Evolutionary conservation across 2,329 filamentous ascomycete species (phyloP).

Genomic region (Trichoderma oligosporum): DNA sequence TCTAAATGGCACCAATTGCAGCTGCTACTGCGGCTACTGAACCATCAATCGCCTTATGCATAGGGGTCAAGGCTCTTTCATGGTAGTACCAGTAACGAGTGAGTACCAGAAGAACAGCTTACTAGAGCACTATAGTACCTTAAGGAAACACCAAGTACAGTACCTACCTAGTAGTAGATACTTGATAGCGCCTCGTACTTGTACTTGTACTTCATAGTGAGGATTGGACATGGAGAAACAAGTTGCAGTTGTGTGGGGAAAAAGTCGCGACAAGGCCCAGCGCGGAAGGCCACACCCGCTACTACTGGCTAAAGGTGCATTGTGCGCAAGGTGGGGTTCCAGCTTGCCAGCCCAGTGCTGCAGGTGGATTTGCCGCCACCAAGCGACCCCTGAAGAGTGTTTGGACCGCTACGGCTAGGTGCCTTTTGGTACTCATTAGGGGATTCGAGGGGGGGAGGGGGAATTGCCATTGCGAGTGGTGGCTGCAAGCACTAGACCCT

Average conservation of each 20-base stretch:
- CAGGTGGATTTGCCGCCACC: conserved; percentile 18
- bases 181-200: neutral
- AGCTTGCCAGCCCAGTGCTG: neutral
- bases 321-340: conserved; percentile 10
- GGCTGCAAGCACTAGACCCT: conserved; percentile 18
- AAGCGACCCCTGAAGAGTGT: conserved; percentile 14
- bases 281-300: conserved; percentile 18
- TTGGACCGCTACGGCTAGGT: no score
- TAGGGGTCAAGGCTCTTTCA: conserved; percentile 4
- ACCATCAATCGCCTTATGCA: conserved; percentile 3
- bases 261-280: conserved; percentile 16
- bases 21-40: neutral
- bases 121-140: neutral
- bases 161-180: neutral
- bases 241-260: conserved; percentile 20
- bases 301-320: conserved; percentile 13
- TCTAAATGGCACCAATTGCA: neutral
- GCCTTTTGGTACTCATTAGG: neutral
- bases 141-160: no score
- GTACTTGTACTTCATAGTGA: conserved; percentile 1
- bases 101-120: no score
- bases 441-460: neutral
- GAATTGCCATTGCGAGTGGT: neutral
- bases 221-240: conserved; percentile 21
- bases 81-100: neutral